Evolutionary conservation across 2,329 filamentous ascomycete species (phyloP), one percentile per base, ranked within the genome.

Genomic region (Claviceps digitariae): DNA sequence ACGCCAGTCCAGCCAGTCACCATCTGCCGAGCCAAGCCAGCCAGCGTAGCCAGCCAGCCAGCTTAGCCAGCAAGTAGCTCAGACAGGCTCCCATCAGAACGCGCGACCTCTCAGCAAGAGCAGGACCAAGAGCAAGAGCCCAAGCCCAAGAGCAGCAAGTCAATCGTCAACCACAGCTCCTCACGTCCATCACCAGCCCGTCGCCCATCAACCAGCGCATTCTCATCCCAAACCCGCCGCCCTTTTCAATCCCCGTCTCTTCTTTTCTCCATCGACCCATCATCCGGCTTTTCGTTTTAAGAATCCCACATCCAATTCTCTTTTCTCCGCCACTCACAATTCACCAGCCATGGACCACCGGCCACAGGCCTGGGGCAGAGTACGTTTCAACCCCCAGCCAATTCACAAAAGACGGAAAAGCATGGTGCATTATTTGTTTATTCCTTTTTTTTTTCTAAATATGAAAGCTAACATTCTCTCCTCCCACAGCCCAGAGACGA

Each of bases 401-500:
- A 29, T n/a, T 36, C 50, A 46, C 56, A 57, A 43, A 59, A 48
- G n/a, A 27, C 15, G 44, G 49, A 41, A 62, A 52, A 9, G 20
- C n/a, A n/a, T n/a, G n/a, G n/a, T n/a, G n/a, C n/a, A n/a, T n/a
- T n/a, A n/a, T n/a, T n/a, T n/a, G n/a, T n/a, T n/a, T n/a, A n/a
- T n/a, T n/a, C n/a, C n/a, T n/a, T n/a, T n/a, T n/a, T n/a, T n/a
- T n/a, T n/a, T n/a, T n/a, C n/a, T n/a, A 17, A 21, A 44, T 13
- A 17, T 13, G 15, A 54, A 46, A 46, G 44, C 44, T 29, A 20
- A 46, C 44, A n/a, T 21, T 21, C n/a, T 20, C 45, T 25, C 21
- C 17, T 34, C 34, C 52, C 47, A 57, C 64, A 98, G 93, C 93
- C 93, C 67, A 86, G 93, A 79, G 88, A 98, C 72, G 93, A 98